Evolutionary conservation across 148 eudicot species (phyloP), one percentile per base, ranked within the genome.

Genomic region (Heliamphora exappendiculata): DNA sequence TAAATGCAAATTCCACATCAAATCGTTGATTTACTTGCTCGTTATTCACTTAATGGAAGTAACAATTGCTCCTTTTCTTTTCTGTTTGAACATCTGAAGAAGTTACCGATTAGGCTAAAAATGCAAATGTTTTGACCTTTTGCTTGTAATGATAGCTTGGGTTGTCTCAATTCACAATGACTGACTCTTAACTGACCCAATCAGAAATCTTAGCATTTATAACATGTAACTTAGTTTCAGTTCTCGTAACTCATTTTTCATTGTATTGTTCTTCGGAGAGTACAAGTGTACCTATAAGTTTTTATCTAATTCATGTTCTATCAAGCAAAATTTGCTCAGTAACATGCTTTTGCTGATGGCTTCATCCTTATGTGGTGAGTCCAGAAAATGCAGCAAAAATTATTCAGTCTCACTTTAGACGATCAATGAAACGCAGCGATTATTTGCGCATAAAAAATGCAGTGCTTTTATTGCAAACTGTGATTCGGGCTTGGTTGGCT

Each of bases 381-480:
- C 57, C 86, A 93, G 98, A 83, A 66, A 89, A 86, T 74, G 96
- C 90, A 53, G 96, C 88, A 53, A 84, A 65, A 68, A 72, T 85
- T 57, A 89, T 93, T 69, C 96, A 91, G 76, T 87, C 93, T 34
- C 85, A 82, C 77, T 78, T 81, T 41, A 88, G 91, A 82, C 75
- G 76, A 76, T 84, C 73, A 37, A 34, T 82, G 76, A 78, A 76
- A 74, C 85, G 50, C 63, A 84, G 68, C 31, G 78, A 80, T 26
- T 91, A 82, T 81, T 39, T 85, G 81, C 81, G 78, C 76, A 81
- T 49, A 42, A 86, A 54, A 84, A 81, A 80, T 37, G 87, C 89
- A 17, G 82, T 74, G 80, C 80, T 79, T 49, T 72, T 82, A 22
- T 79, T 91, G 81, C 91, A 91, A 77, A 59, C 39, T 33, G 79